These are phyloP conservation scores for Chernovozyma sophiae-reginae DNA, from an alignment of 1,139 yeast genomes.

Conservation along the genomic window DNA sequence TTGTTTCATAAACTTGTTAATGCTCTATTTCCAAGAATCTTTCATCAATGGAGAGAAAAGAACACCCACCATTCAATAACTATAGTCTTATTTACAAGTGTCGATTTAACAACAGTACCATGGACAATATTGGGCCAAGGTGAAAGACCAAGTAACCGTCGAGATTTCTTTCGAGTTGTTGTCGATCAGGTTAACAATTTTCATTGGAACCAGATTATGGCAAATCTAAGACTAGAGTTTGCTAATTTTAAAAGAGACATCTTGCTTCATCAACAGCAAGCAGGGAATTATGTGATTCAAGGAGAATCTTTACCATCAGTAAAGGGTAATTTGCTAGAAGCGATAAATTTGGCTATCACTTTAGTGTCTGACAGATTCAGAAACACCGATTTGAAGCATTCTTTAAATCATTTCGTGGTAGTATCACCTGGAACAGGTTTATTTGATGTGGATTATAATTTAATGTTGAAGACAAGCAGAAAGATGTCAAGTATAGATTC, in stretches of 20 bases:
- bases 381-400: constrained; percentile 82
- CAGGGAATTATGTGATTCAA: constrained; percentile 22
- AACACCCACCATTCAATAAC: constrained; percentile 91
- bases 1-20: constrained; percentile 90
- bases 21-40: constrained; percentile 83
- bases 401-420: constrained; percentile 79
- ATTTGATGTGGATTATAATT: constrained; percentile 83
- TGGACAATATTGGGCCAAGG: constrained; percentile 62
- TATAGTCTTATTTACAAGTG: constrained; percentile 80
- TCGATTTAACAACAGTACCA: constrained; percentile 60
- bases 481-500: constrained; percentile 74
- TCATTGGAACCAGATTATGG: constrained; percentile 91
- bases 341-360: constrained; percentile 79
- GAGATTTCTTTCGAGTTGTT: constrained; percentile 86
- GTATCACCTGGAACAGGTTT: constrained; percentile 92
- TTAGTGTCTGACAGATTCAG: constrained; percentile 75
- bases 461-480: constrained; percentile 70
- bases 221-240: constrained; percentile 77
- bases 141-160: constrained; percentile 62
- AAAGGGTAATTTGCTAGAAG: constrained; percentile 85
- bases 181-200: constrained; percentile 90
- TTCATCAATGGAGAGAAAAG: constrained; percentile 80
- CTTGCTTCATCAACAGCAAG: constrained; percentile 38
- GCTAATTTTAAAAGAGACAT: constrained; percentile 75
- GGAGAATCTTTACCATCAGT: constrained; percentile 77